A percentile compares a stretch with the other conserved stretches of the same genome.
Conservation (phyloP, 805 yeast genomes). For the Pichia pseudocactophila region DNA sequence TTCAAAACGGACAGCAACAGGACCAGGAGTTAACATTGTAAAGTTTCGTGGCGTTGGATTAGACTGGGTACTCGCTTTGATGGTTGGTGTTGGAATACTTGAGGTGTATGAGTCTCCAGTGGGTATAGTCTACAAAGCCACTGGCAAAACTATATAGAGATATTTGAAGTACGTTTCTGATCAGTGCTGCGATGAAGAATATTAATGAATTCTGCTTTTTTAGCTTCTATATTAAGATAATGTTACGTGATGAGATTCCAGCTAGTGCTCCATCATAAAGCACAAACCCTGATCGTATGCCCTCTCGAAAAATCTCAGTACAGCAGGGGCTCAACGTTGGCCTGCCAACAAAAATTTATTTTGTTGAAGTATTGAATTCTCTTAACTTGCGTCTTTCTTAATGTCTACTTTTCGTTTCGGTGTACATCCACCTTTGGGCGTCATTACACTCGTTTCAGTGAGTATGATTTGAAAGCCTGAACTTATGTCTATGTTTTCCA, state of each 20-base stretch:
- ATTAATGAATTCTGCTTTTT: background rate
- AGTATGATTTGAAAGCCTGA: conserved; percentile 5
- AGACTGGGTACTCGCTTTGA: conserved; percentile 6
- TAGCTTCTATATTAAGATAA: background rate
- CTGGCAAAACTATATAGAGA: conserved; percentile 21
- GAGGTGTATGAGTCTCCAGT: conserved; percentile 4
- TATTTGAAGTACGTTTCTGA: no score
- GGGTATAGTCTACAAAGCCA: conserved; percentile 5
- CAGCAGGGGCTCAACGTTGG: no score
- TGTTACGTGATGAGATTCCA: no score
- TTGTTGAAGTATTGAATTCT: no score
- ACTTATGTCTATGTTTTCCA: conserved; percentile 2
- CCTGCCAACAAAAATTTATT: no score
- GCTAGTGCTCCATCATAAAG: no score
- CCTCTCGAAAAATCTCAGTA: no score
- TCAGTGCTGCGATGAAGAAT: no score
- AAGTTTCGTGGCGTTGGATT: conserved; percentile 8
- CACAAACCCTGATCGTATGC: no score
- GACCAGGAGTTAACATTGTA: conserved; percentile 7
- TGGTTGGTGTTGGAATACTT: conserved; percentile 5
- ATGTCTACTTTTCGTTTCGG: background rate
- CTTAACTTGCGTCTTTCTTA: background rate
- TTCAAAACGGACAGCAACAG: background rate
- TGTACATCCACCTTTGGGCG: conserved; percentile 5
- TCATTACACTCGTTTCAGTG: conserved; percentile 1